These are phyloP conservation scores for Colletotrichum sp. DNA, from an alignment of 2,329 filamentous ascomycete genomes.

Conservation along the genomic window DNA sequence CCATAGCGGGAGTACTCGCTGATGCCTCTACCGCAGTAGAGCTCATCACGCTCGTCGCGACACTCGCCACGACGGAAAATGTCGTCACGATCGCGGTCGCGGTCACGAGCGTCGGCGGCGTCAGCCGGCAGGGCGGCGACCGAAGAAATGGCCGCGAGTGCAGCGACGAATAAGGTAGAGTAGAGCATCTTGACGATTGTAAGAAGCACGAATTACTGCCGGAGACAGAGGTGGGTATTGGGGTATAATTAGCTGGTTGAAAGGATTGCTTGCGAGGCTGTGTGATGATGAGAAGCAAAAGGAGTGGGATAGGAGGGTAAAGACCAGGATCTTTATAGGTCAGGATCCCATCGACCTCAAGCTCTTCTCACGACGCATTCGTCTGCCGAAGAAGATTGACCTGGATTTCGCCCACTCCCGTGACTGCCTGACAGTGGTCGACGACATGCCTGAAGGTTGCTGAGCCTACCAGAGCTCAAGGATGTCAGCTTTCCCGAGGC, in stretches of 20 bases:
- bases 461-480: background rate
- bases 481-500: background rate
- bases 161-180: conserved; percentile 1
- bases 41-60: background rate
- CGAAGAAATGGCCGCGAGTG: conserved; percentile 3
- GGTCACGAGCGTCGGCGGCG: background rate
- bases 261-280: conserved; percentile 7
- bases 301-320: background rate
- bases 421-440: background rate
- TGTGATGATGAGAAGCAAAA: background rate
- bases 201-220: background rate
- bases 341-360: no score
- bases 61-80: conserved; percentile 8
- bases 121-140: conserved; percentile 13
- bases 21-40: conserved; percentile 13
- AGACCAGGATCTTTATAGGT: conserved; percentile 3
- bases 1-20: conserved; percentile 9
- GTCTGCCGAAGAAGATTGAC: background rate
- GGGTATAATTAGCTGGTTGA: conserved; percentile 2
- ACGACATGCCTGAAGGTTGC: background rate
- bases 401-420: background rate
- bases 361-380: background rate
- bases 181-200: conserved; percentile 6
- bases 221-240: background rate
- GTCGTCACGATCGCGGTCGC: background rate